Evolutionary conservation across 306 rosid species (phyloP).

Genomic region (Malus asiatica): DNA sequence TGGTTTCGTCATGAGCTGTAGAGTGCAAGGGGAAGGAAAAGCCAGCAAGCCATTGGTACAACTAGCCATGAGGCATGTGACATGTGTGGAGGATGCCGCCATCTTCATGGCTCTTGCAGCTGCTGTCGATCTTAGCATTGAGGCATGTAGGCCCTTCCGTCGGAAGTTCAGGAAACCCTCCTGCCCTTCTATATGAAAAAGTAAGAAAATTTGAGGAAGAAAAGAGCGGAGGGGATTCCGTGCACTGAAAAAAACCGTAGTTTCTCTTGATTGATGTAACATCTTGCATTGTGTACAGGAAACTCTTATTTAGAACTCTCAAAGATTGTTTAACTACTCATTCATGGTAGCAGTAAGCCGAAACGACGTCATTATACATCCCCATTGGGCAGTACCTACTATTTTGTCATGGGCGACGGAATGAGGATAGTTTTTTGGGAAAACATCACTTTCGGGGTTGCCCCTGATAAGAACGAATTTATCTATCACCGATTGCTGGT

Average conservation of each 20-base stretch:
- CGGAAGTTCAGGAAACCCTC: slow-evolving; percentile 53
- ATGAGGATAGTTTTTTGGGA: too few relatives aligned
- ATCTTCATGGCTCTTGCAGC: slow-evolving; percentile 95
- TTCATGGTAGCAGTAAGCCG: not conserved
- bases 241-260: slow-evolving; percentile 6
- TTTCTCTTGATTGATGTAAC: slow-evolving; percentile 25
- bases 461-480: not conserved
- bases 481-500: not conserved
- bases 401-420: too few relatives aligned
- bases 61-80: slow-evolving; percentile 79
- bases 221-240: not conserved
- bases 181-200: slow-evolving; percentile 41
- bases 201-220: slow-evolving; percentile 5
- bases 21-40: slow-evolving; percentile 90
- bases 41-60: slow-evolving; percentile 70
- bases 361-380: not conserved
- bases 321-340: slow-evolving; percentile 12
- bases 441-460: too few relatives aligned
- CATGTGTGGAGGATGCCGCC: slow-evolving; percentile 88
- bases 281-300: slow-evolving; percentile 47
- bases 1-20: slow-evolving; percentile 89
- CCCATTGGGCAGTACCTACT: too few relatives aligned
- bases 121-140: slow-evolving; percentile 76
- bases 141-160: slow-evolving; percentile 76
- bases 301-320: slow-evolving; percentile 19